A percentile compares a stretch with the other conserved stretches of the same genome.
Evolutionary conservation across 2,329 filamentous ascomycete species (phyloP).

Genomic region (Colletotrichum costaricense): DNA sequence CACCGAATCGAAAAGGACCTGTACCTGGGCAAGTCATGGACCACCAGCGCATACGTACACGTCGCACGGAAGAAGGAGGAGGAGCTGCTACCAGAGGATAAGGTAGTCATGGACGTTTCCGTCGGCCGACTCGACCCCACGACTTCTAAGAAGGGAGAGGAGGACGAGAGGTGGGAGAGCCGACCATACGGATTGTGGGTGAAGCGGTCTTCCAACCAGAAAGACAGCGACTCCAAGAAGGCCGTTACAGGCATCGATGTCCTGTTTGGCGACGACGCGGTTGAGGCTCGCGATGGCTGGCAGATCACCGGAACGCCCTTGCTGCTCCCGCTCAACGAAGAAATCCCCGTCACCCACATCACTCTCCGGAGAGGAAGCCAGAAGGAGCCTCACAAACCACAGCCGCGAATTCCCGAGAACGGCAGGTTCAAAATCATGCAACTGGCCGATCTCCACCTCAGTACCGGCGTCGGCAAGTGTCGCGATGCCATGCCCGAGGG

Average conservation of each 20-base stretch:
- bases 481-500: constrained; percentile 85
- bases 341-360: constrained; percentile 77
- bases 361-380: constrained; percentile 81
- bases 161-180: constrained; percentile 79
- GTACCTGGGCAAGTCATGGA: constrained; percentile 80
- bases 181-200: constrained; percentile 85
- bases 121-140: constrained; percentile 79
- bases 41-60: constrained; percentile 82
- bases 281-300: constrained; percentile 91
- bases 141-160: constrained; percentile 63
- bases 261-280: constrained; percentile 89
- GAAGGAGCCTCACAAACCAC: constrained; percentile 73
- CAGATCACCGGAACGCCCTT: constrained; percentile 79
- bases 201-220: constrained; percentile 76
- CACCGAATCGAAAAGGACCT: constrained; percentile 86
- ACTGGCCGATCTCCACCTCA: constrained; percentile 92
- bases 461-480: constrained; percentile 87
- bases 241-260: constrained; percentile 87
- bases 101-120: constrained; percentile 82
- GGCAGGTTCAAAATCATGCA: constrained; percentile 99
- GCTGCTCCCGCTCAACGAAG: constrained; percentile 72
- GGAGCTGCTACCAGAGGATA: constrained; percentile 79
- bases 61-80: constrained; percentile 88
- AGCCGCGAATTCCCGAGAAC: constrained; percentile 84
- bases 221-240: constrained; percentile 79